phyloP scores from a whole-genome alignment of 352 stramenopile species.

The Globisporangium nunn region DNA sequence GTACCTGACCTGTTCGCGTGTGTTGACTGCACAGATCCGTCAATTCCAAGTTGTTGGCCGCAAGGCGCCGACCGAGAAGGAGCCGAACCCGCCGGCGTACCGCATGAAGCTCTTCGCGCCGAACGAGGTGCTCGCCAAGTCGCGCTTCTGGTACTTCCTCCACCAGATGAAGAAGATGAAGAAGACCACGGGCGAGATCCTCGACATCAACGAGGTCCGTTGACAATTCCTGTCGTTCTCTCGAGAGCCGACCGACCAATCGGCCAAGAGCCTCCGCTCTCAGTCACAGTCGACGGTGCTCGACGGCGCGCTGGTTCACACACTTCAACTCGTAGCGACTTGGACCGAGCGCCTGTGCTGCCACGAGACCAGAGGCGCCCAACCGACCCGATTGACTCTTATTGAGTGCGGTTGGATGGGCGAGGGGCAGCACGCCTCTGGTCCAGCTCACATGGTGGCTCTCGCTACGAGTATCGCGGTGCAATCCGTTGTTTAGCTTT shows the following conservation, averaged over 20 bases:
- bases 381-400: neutral
- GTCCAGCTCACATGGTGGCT: conserved; percentile 88
- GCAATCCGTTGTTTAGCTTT: conserved; percentile 71
- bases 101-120: conserved; percentile 98
- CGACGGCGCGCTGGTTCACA: neutral
- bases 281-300: neutral
- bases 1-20: neutral
- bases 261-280: neutral
- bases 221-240: neutral
- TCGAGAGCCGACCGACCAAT: neutral
- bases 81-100: conserved; percentile 98
- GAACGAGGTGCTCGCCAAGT: conserved; percentile 97
- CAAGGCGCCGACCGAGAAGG: conserved; percentile 96
- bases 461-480: conserved; percentile 47
- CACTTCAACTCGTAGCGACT: conserved; percentile 37
- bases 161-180: conserved; percentile 99
- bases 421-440: conserved; percentile 12
- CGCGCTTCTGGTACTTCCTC: conserved; percentile 99
- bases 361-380: conserved; percentile 63
- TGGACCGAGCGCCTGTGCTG: conserved; percentile 68
- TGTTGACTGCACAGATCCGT: conserved; percentile 70
- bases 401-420: neutral
- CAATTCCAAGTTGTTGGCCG: conserved; percentile 99
- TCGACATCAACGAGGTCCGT: conserved; percentile 97
- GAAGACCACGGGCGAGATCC: conserved; percentile 99